These are phyloP conservation scores for Teratosphaeria zuluensis DNA, from an alignment of 2,329 filamentous ascomycete species.

Conservation along the genomic window DNA sequence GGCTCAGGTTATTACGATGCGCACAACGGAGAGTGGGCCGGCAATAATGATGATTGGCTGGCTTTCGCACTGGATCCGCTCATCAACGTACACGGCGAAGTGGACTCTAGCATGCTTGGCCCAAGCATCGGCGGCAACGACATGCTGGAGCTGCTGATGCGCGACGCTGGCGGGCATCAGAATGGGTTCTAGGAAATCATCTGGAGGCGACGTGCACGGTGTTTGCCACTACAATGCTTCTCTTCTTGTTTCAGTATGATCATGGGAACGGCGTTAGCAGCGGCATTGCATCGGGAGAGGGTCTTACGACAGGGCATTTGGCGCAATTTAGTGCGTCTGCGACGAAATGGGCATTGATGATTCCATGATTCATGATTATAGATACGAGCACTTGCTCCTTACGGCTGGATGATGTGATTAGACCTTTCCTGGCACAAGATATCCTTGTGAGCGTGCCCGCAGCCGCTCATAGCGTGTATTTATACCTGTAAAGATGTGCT, in stretches of 20 bases:
- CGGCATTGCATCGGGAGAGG: not conserved
- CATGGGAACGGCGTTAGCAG: not conserved
- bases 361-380: not conserved
- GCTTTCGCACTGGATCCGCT: slow-evolving; percentile 53
- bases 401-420: not conserved
- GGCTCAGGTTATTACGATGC: slow-evolving; percentile 11
- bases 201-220: not conserved
- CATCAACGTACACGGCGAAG: slow-evolving; percentile 46
- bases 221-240: not conserved
- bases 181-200: not conserved
- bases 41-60: slow-evolving; percentile 43
- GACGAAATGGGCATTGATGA: not conserved
- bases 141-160: slow-evolving; percentile 38
- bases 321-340: not conserved
- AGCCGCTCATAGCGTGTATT: not conserved
- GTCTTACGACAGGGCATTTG: not conserved
- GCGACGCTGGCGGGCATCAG: not conserved
- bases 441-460: not conserved
- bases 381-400: not conserved
- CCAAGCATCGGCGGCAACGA: slow-evolving; percentile 54
- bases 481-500: not conserved
- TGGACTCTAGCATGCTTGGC: slow-evolving; percentile 46
- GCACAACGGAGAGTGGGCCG: slow-evolving; percentile 6
- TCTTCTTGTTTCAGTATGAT: not conserved
- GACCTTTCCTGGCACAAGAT: not conserved